Conservation (phyloP, 176 grass and related monocot species). For the Ensete glaucum region DNA sequence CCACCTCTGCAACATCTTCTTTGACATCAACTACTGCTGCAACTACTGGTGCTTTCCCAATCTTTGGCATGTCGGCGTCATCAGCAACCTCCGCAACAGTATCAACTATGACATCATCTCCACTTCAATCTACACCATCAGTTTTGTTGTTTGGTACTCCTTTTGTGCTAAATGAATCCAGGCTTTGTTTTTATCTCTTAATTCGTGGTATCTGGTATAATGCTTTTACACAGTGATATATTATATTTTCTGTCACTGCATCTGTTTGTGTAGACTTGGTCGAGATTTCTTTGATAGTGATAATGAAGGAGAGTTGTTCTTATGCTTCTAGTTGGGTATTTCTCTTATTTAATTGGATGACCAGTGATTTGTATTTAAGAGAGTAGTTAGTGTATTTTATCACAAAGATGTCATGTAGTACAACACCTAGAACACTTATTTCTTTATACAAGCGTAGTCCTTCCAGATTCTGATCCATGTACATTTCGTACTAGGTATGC, state of each 20-base stretch:
- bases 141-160: conserved; percentile 50
- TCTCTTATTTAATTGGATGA: neutral
- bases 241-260: neutral
- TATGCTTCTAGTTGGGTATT: neutral
- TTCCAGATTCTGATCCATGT: neutral
- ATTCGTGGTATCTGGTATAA: neutral
- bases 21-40: conserved; percentile 34
- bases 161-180: conserved; percentile 4
- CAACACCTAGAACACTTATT: too few species aligned
- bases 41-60: conserved; percentile 37
- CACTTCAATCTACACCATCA: conserved; percentile 23
- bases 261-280: neutral
- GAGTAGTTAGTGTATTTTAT: neutral
- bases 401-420: neutral
- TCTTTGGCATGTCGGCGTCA: conserved; percentile 39
- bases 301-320: neutral
- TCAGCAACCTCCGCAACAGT: conserved; percentile 32
- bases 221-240: neutral
- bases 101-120: conserved; percentile 2
- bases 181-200: neutral
- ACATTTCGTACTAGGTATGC: neutral
- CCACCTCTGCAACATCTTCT: neutral
- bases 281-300: neutral
- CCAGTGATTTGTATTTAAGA: neutral
- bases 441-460: too few species aligned